A percentile compares a stretch with the other conserved stretches of the same genome.
These are phyloP conservation scores for Malassezia sympodialis DNA, from an alignment of 1,284 basidiomycete species.

Conservation along the genomic window DNA sequence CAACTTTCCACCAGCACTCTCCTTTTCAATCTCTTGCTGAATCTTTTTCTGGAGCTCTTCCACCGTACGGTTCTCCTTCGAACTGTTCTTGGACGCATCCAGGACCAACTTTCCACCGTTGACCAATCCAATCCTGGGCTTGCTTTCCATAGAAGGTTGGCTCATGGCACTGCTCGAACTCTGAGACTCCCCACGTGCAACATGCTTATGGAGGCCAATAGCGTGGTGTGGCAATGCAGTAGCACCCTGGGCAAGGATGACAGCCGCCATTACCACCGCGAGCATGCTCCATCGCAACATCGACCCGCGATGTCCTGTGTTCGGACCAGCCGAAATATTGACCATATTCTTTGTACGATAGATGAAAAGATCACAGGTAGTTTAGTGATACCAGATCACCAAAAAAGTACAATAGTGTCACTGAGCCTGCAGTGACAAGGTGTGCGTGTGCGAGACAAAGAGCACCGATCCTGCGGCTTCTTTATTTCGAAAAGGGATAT, in stretches of 20 bases:
- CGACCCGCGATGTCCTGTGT: not conserved
- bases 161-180: not conserved
- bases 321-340: constrained; percentile 11
- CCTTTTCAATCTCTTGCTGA: constrained; percentile 5
- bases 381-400: constrained; percentile 12
- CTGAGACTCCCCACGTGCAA: not conserved
- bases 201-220: not conserved
- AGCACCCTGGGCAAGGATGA: constrained; percentile 1
- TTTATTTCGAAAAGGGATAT: not conserved
- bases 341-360: constrained; percentile 6
- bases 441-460: not conserved
- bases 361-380: not conserved
- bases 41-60: not conserved
- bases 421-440: constrained; percentile 11
- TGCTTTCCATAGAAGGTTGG: not conserved
- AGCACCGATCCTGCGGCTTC: constrained; percentile 13
- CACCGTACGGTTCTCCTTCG: not conserved
- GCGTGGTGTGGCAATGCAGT: constrained; percentile 5
- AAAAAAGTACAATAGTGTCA: constrained; percentile 6
- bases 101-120: not conserved
- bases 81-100: not conserved
- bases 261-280: constrained; percentile 1
- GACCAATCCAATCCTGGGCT: not conserved
- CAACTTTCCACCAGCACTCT: not conserved
- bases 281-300: constrained; percentile 10